Conservation (phyloP, 179 eudicot genomes). For the Beta corolliflora region DNA sequence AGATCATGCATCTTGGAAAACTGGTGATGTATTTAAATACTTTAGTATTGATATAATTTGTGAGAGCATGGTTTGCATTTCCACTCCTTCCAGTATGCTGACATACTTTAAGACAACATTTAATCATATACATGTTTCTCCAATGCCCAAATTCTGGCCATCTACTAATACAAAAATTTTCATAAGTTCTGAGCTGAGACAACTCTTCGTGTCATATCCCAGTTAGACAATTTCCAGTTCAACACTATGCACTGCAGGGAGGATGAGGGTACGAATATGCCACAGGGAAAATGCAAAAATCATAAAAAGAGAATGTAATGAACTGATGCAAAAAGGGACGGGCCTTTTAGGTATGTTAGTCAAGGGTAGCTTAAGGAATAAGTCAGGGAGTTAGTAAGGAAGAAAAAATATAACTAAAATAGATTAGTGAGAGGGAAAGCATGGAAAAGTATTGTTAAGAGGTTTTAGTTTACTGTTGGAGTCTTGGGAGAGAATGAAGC, state of each 20-base stretch:
- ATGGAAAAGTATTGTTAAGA: too few species aligned
- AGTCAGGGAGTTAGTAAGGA: too few species aligned
- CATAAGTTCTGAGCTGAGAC: background rate
- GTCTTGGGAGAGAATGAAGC: too few species aligned
- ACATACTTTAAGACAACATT: background rate
- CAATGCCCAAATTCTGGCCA: background rate
- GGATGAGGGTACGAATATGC: background rate
- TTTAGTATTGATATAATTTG: background rate
- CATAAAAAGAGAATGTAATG: background rate
- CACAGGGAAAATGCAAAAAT: background rate
- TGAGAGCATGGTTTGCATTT: background rate
- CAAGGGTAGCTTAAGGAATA: too few species aligned
- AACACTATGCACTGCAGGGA: background rate
- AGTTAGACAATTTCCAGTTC: background rate
- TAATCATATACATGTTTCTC: background rate
- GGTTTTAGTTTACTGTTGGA: too few species aligned
- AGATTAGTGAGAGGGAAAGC: too few species aligned
- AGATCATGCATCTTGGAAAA: background rate
- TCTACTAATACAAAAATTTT: background rate
- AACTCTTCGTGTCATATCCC: background rate
- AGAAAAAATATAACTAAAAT: too few species aligned
- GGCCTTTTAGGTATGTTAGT: too few species aligned
- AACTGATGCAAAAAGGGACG: too few species aligned
- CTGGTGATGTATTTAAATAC: background rate
- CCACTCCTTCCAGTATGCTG: background rate